Evolutionary conservation across 2,329 filamentous ascomycete genomes (phyloP).

Genomic region (Botrytis galanthina): DNA sequence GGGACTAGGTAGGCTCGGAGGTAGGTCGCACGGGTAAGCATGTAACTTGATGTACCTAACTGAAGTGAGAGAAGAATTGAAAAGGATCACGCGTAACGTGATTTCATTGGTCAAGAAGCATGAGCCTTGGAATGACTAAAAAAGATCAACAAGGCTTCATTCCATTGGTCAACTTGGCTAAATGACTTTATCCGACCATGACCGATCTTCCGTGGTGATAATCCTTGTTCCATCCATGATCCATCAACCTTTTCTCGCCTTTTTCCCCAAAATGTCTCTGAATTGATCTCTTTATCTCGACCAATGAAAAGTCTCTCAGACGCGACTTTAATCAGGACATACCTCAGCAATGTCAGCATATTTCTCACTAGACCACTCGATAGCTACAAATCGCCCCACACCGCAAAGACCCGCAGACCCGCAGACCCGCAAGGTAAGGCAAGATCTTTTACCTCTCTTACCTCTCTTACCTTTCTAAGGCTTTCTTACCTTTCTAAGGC

Average conservation of each 20-base stretch:
- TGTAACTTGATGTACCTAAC: neutral
- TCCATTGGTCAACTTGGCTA: neutral
- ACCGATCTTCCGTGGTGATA: neutral
- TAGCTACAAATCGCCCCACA: neutral
- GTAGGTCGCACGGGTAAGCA: neutral
- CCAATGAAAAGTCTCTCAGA: constrained; percentile 6
- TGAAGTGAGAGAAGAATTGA: neutral
- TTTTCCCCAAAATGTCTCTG: constrained; percentile 15
- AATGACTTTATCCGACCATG: neutral
- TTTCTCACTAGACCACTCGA: neutral
- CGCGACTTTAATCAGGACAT: neutral
- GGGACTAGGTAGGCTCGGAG: too few species aligned
- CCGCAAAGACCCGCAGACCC: neutral
- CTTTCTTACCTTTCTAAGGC: too few species aligned
- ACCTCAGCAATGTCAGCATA: too few species aligned
- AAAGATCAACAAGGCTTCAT: neutral
- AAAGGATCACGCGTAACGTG: neutral
- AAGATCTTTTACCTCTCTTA: neutral
- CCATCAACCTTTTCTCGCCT: constrained; percentile 3
- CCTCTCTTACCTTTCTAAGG: too few species aligned
- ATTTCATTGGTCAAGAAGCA: neutral
- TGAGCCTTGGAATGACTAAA: neutral
- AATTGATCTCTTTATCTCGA: neutral
- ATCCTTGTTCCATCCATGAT: neutral
- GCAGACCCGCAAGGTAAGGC: neutral